These are phyloP conservation scores for Tilletiopsis washingtonensis DNA, from an alignment of 1,284 basidiomycete genomes.

Conservation along the genomic window DNA sequence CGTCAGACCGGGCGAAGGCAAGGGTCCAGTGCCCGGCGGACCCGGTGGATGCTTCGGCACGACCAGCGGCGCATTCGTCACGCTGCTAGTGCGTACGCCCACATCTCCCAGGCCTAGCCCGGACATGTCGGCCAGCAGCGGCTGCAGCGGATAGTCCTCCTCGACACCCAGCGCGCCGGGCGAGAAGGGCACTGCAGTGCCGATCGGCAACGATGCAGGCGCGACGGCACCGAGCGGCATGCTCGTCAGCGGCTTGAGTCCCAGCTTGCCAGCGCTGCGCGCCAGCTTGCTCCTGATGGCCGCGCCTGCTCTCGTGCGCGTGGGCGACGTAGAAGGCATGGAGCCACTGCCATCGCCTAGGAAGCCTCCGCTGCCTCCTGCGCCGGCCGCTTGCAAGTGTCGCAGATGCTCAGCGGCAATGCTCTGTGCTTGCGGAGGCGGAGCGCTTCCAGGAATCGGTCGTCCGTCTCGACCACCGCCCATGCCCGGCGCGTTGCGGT, in stretches of 20 bases:
- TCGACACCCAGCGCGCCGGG: no score
- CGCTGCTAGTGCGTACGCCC: constrained; percentile 19
- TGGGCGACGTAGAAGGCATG: constrained; percentile 7
- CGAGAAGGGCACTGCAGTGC: no score
- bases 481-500: constrained; percentile 39
- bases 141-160: no score
- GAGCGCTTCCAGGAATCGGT: constrained; percentile 4
- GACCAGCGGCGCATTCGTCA: constrained; percentile 32
- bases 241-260: constrained; percentile 20
- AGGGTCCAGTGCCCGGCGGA: constrained; percentile 7
- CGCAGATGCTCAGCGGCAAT: not conserved
- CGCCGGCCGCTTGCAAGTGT: not conserved
- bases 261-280: constrained; percentile 27
- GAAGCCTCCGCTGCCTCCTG: constrained; percentile 6
- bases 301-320: constrained; percentile 14
- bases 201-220: no score
- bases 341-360: constrained; percentile 6
- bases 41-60: constrained; percentile 20
- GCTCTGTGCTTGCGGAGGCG: not conserved
- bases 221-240: not conserved
- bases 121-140: no score
- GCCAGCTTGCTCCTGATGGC: constrained; percentile 28
- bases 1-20: constrained; percentile 13
- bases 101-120: no score
- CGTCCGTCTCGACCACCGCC: constrained; percentile 8